Base-by-base conservation (phyloP, 345 rosid species). In the Euclidium syriacum region DNA sequence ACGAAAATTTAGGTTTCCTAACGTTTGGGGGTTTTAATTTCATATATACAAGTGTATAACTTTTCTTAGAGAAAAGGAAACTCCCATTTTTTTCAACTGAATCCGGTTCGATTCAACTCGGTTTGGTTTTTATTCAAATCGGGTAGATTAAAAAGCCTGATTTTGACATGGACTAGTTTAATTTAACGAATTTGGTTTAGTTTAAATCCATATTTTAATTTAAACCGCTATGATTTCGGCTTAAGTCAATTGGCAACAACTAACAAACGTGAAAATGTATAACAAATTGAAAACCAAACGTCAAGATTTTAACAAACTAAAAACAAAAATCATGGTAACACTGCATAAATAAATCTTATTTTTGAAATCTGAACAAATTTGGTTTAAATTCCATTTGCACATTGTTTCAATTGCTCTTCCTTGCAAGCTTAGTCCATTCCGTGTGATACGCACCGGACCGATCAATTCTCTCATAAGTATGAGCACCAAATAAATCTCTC, bases 401-500 rank as follows among this genome's bases (percentile, higher is more conserved):
- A 58, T 30, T 58, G 63, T 51, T 74, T 38, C 78, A 87, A 47
- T 56, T 51, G 56, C 72, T 81, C 72, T 81, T 78, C 73, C 81
- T 75, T 34, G 95, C 97, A 61, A 78, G 88, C 76, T 90, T 87
- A 15, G 90, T 83, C 97, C 97, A 94, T 51, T 94, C 97, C 0
- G 97, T 86, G 42, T 94, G 99, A 74, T 68, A 90, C 0, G 92
- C 63, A 2, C 96, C 99, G 0, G 97, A 73, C 25, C 85, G 85
- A 77, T 94, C 99, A 3, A 61, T 73, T 77, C 99, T 87, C 79
- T 94, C 95, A 57, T 94, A 94, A 8, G 99, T 94, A 68, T 94
- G 97, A 0, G 97, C 99, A 52, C 99, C 97, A 32, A 94, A 94
- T 62, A 94, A 80, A 77, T 94, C 99, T 77, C 99, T 84, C 81